Percentiles rank a stretch among this genome's conserved stretches.
These are phyloP conservation scores for Senna tora DNA, from an alignment of 306 rosid species.

Conservation along the genomic window DNA sequence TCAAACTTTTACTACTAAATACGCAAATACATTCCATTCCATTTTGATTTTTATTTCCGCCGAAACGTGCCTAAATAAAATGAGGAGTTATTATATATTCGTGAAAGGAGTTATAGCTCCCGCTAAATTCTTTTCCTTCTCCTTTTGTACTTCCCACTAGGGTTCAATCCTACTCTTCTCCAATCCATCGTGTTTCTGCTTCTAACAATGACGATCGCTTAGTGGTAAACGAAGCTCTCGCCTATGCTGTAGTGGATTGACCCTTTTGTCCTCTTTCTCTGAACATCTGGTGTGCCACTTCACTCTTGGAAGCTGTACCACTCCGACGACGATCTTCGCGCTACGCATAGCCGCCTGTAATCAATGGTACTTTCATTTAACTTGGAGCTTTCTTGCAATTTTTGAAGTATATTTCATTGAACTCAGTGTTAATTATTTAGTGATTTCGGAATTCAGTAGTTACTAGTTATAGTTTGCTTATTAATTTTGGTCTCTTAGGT, in stretches of 20 bases:
- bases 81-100: no score
- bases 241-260: conserved; percentile 43
- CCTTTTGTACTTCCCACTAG: not conserved
- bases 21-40: no score
- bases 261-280: conserved; percentile 64
- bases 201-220: not conserved
- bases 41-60: no score
- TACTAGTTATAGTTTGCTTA: not conserved
- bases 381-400: not conserved
- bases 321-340: conserved; percentile 41
- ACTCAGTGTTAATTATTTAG: not conserved
- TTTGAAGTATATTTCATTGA: no score
- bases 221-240: conserved; percentile 46
- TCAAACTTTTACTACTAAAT: no score
- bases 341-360: conserved; percentile 58
- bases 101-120: conserved; percentile 14
- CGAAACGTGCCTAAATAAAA: no score
- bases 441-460: conserved; percentile 1
- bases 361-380: conserved; percentile 50
- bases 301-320: conserved; percentile 44
- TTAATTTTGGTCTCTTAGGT: not conserved
- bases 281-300: conserved; percentile 8
- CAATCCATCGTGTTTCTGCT: not conserved
- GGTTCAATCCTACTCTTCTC: conserved; percentile 18
- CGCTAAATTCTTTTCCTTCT: conserved; percentile 21